Evolutionary conservation across 306 rosid species (phyloP).

Genomic region (Argentina anserina): DNA sequence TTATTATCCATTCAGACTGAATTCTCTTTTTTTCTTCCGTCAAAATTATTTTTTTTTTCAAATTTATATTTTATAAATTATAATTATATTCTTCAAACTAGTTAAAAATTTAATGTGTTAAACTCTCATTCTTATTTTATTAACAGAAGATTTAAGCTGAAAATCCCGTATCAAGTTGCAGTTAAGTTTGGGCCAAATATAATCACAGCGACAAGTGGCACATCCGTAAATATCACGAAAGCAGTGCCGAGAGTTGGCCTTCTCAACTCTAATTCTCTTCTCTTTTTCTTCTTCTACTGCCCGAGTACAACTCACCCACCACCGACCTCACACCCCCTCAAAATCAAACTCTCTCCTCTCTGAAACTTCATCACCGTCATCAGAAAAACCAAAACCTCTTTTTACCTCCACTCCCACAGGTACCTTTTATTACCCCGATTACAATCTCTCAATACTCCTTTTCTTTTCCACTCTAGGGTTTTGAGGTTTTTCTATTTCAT

Average conservation of each 20-base stretch:
- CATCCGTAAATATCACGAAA: not conserved
- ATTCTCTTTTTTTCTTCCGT: no score
- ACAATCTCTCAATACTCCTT: not conserved
- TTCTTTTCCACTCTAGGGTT: conserved; percentile 6
- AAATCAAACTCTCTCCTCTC: not conserved
- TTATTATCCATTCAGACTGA: no score
- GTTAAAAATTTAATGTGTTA: no score
- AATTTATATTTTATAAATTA: no score
- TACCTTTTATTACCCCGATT: not conserved
- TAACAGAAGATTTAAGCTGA: no score
- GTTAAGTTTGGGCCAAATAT: no score
- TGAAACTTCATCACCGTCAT: not conserved
- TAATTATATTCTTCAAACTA: no score
- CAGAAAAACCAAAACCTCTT: not conserved
- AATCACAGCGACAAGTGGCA: not conserved
- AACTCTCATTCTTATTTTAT: no score
- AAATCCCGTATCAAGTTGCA: no score
- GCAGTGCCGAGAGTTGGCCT: not conserved
- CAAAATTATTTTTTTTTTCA: no score
- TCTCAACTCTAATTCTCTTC: not conserved
- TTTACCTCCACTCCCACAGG: not conserved
- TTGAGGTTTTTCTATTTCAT: not conserved
- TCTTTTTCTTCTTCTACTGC: not conserved
- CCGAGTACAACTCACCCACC: not conserved
- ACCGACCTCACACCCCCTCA: not conserved